These are phyloP conservation scores for Rutstroemia sp. DNA, from an alignment of 2,329 filamentous ascomycete genomes.

Conservation along the genomic window DNA sequence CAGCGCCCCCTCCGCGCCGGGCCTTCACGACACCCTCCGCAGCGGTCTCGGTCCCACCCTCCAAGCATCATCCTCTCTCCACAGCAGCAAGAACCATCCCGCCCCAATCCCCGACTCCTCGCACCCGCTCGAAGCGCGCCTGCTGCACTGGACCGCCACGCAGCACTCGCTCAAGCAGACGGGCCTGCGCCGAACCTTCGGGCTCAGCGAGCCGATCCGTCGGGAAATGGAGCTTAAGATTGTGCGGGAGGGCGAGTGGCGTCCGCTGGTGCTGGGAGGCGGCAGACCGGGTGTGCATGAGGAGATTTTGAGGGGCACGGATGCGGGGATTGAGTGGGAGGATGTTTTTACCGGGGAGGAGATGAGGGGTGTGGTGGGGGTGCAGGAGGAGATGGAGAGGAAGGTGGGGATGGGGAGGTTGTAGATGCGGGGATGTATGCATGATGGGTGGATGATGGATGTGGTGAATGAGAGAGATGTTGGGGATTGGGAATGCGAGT, in stretches of 20 bases:
- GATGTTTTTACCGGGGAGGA: conserved; percentile 83
- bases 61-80: conserved; percentile 39
- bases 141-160: conserved; percentile 82
- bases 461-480: neutral
- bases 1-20: conserved; percentile 82
- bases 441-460: conserved; percentile 8
- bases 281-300: conserved; percentile 58
- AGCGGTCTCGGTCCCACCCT: conserved; percentile 65
- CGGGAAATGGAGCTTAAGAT: conserved; percentile 95
- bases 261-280: conserved; percentile 60
- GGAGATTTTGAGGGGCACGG: conserved; percentile 78
- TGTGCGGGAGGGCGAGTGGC: conserved; percentile 71
- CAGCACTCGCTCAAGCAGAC: conserved; percentile 87
- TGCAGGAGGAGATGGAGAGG: conserved; percentile 92
- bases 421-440: conserved; percentile 13
- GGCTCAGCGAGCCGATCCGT: conserved; percentile 85
- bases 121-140: conserved; percentile 87
- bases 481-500: neutral
- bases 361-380: conserved; percentile 58
- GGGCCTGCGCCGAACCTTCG: conserved; percentile 77
- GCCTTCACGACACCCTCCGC: conserved; percentile 89
- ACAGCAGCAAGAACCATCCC: conserved; percentile 28
- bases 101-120: conserved; percentile 41
- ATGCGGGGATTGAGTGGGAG: conserved; percentile 80
- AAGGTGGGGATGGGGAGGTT: neutral